These are phyloP conservation scores for Suhomyces anneliseae DNA, from an alignment of 1,139 yeast genomes.

Conservation along the genomic window DNA sequence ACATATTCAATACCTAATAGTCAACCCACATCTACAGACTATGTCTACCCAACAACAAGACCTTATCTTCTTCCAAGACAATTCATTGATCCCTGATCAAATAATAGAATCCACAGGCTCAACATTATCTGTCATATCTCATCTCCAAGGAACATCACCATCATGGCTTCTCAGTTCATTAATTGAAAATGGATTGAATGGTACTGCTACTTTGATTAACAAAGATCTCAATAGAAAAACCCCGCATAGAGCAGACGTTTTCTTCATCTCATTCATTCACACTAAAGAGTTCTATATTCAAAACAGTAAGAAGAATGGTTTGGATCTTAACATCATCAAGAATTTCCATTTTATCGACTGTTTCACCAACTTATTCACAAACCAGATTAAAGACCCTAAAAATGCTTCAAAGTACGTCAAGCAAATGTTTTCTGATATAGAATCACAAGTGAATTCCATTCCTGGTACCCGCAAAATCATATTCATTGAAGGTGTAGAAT, in stretches of 20 bases:
- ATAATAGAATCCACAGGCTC: conserved; percentile 22
- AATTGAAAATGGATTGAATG: conserved; percentile 44
- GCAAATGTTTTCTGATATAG: conserved; percentile 22
- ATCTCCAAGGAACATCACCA: conserved; percentile 64
- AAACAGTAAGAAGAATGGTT: conserved; percentile 45
- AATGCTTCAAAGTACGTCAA: conserved; percentile 17
- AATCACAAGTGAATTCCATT: conserved; percentile 9
- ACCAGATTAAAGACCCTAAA: conserved; percentile 25
- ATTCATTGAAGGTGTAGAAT: conserved; percentile 51
- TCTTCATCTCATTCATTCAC: conserved; percentile 46
- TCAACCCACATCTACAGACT: neutral
- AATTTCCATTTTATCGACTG: conserved; percentile 47
- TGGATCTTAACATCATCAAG: conserved; percentile 30
- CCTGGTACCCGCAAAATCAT: conserved; percentile 24
- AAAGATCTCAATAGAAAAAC: conserved; percentile 28
- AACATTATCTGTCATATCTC: conserved; percentile 48
- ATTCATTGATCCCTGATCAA: conserved; percentile 40
- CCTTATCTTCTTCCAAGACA: conserved; percentile 54
- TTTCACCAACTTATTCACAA: conserved; percentile 41
- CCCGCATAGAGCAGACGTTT: conserved; percentile 30
- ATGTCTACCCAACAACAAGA: conserved; percentile 53
- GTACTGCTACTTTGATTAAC: conserved; percentile 41
- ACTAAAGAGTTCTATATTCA: conserved; percentile 36
- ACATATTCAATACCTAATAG: neutral
- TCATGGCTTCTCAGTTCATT: conserved; percentile 60